A percentile compares a stretch with the other conserved stretches of the same genome.
These are phyloP conservation scores for Botrytis fragariae DNA, from an alignment of 2,329 filamentous ascomycete species.

Conservation along the genomic window DNA sequence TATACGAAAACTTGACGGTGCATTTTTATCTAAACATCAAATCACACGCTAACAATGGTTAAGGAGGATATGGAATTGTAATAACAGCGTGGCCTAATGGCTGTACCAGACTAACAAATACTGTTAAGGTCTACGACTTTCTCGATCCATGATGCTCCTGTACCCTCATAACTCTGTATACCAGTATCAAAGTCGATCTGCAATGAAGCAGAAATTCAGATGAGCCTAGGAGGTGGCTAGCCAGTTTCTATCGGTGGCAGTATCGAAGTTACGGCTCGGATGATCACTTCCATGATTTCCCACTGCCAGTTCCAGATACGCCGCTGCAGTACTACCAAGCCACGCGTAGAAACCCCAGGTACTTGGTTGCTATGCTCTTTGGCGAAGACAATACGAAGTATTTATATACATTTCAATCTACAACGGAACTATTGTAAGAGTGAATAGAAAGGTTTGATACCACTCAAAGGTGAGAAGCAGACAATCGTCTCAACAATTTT, in stretches of 20 bases:
- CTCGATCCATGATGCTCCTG: background rate
- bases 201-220: background rate
- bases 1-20: background rate
- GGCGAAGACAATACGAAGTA: background rate
- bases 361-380: background rate
- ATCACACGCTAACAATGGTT: background rate
- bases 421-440: background rate
- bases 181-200: background rate
- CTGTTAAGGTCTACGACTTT: background rate
- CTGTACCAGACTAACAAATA: background rate
- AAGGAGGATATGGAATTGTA: background rate
- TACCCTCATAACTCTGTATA: background rate
- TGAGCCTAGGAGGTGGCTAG: background rate
- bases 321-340: background rate
- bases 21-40: background rate
- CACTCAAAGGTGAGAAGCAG: background rate
- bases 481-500: background rate
- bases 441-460: background rate
- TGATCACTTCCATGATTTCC: background rate
- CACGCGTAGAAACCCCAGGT: background rate
- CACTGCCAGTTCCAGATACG: background rate
- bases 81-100: background rate
- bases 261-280: background rate
- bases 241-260: background rate
- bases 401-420: background rate